Conservation (phyloP, 2,329 filamentous ascomycete species). For the Colletotrichum liaoningense region DNA sequence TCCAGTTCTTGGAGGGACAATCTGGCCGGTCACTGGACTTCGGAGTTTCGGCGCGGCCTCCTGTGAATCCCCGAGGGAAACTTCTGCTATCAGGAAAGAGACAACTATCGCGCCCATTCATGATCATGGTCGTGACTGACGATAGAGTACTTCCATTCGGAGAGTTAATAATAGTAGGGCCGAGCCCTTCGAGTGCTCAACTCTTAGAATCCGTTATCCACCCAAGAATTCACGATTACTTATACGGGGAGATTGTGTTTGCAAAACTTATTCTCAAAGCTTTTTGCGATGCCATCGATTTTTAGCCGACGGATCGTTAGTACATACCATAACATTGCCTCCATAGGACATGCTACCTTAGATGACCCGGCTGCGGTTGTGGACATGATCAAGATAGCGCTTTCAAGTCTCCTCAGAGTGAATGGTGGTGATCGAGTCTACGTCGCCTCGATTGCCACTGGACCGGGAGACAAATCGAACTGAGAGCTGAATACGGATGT, state of each 20-base stretch:
- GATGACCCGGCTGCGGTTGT: background rate
- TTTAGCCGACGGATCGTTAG: constrained; percentile 4
- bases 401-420: background rate
- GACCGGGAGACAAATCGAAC: background rate
- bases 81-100: background rate
- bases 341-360: background rate
- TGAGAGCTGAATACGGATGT: background rate
- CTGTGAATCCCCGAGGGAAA: background rate
- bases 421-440: background rate
- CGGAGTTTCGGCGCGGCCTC: background rate
- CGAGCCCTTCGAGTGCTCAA: background rate
- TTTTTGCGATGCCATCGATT: background rate
- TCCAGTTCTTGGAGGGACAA: background rate
- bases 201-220: background rate
- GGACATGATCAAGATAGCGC: background rate
- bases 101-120: background rate
- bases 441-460: background rate
- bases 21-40: background rate
- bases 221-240: background rate
- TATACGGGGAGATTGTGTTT: background rate
- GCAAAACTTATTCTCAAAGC: background rate
- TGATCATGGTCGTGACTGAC: constrained; percentile 2
- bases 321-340: background rate
- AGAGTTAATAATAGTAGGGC: background rate
- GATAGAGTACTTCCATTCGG: background rate